These are phyloP conservation scores for Heimioporus retisporus DNA, from an alignment of 1,284 basidiomycete species.

Conservation along the genomic window DNA sequence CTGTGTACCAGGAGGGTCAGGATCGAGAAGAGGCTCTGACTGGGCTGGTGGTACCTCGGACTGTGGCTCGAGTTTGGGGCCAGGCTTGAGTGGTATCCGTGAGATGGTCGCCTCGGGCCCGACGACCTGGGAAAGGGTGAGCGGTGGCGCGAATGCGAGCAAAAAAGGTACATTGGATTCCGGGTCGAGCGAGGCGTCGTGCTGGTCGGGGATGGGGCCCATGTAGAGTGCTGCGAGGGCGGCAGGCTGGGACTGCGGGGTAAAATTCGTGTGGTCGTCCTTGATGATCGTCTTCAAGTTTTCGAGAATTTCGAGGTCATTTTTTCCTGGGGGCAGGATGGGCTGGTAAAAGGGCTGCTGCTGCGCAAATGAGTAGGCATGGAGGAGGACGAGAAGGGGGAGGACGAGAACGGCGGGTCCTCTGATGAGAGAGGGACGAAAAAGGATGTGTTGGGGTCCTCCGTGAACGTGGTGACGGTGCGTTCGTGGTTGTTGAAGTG, in stretches of 20 bases:
- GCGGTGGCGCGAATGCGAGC: not conserved
- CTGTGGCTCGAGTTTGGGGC: too few species aligned
- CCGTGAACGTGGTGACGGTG: slow-evolving; percentile 71
- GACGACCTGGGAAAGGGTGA: slow-evolving; percentile 26
- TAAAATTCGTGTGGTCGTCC: slow-evolving; percentile 76
- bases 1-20: too few species aligned
- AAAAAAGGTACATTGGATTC: slow-evolving; percentile 42
- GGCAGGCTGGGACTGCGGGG: slow-evolving; percentile 68
- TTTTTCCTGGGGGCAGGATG: slow-evolving; percentile 55
- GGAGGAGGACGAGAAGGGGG: slow-evolving; percentile 38
- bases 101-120: slow-evolving; percentile 25
- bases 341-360: slow-evolving; percentile 38
- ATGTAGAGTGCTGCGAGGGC: slow-evolving; percentile 71
- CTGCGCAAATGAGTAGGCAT: slow-evolving; percentile 42
- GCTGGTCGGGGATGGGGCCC: slow-evolving; percentile 53
- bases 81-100: slow-evolving; percentile 26
- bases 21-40: too few species aligned
- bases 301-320: slow-evolving; percentile 77
- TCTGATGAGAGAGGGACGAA: slow-evolving; percentile 59
- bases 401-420: slow-evolving; percentile 50
- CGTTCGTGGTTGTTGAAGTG: slow-evolving; percentile 66
- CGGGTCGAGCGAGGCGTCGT: too few species aligned
- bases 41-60: too few species aligned
- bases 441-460: slow-evolving; percentile 61
- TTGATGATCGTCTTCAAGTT: slow-evolving; percentile 78